Evolutionary conservation across 495 filamentous ascomycete species (phyloP), one percentile per base, ranked within the genome.

Genomic region (Talaromyces ruber): DNA sequence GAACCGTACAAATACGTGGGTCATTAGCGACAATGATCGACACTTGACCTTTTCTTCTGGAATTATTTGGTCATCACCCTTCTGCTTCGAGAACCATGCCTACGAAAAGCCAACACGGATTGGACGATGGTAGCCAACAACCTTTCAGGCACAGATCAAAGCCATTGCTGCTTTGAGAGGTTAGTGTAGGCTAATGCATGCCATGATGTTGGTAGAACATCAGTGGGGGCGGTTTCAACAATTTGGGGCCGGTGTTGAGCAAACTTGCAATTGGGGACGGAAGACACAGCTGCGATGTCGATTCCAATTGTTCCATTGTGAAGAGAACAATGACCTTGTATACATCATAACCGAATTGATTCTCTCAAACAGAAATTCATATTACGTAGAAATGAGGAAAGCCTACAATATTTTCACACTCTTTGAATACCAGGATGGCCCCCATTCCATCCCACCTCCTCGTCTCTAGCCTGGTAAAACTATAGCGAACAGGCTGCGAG

Each of bases 151-250:
- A 54, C 22, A 54, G 26, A 28, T 24, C 18, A 54, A 47, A 18
- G 43, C 43, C 18, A 47, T 47, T 21, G 43, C 43, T 47, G 18
- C 43, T 47, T 21, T 47, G 43, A 16, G 12, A 4, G n/a, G 2
- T n/a, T 39, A 39, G n/a, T 47, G 43, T 21, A 47, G 51, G 16
- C 51, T 54, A 54, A 54, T 54, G 51, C 51, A 54, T 54, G 51
- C 51, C 51, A 54, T 54, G 47, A 52, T 52, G 50, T 26, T 24
- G 18, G 12, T 14, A 24, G 11, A 53, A 28, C 22, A 14, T 54
- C 22, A 22, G 51, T 54, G 51, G 22, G 51, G 22, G 22, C 16
- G 21, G 22, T 54, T 54, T 54, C 51, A 26, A 12, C 51, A 8
- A 5, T 54, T 54, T n/a, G 51, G 51, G 51, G 51, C 51, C 24